Evolutionary conservation across 108 stramenopile species (phyloP).

Genomic region (Pseudonitzschia delicatissima): DNA sequence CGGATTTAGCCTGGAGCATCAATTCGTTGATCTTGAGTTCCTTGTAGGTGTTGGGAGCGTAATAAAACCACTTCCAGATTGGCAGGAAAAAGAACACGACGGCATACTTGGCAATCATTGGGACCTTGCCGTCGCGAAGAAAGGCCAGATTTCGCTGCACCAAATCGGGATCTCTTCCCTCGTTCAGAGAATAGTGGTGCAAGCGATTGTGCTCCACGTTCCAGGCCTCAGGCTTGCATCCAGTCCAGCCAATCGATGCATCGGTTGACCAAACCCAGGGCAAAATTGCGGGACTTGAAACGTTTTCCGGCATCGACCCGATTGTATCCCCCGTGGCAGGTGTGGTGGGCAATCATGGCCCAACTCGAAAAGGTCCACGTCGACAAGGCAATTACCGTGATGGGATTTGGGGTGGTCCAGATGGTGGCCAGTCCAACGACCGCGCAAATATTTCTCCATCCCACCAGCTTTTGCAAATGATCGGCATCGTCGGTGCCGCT

Average conservation of each 20-base stretch:
- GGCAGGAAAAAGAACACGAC: constrained; percentile 45
- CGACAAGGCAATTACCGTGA: constrained; percentile 58
- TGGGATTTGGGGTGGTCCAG: constrained; percentile 53
- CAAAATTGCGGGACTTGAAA: constrained; percentile 80
- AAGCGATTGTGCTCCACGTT: constrained; percentile 92
- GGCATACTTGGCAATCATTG: constrained; percentile 56
- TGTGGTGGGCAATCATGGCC: constrained; percentile 91
- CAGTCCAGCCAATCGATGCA: constrained; percentile 85
- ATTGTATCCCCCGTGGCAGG: constrained; percentile 86
- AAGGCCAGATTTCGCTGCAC: constrained; percentile 80
- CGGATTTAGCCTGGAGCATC: neutral
- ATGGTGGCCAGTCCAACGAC: constrained; percentile 25
- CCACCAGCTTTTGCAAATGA: constrained; percentile 55
- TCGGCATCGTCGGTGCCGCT: constrained; percentile 48
- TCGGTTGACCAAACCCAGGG: constrained; percentile 65
- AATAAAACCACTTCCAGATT: constrained; percentile 92
- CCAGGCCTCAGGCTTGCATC: constrained; percentile 93
- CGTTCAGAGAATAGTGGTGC: constrained; percentile 84
- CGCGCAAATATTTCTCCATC: constrained; percentile 47
- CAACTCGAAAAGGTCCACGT: constrained; percentile 72
- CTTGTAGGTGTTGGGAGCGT: constrained; percentile 91
- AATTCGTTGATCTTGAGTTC: constrained; percentile 71
- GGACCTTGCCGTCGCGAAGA: constrained; percentile 54
- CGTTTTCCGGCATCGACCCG: constrained; percentile 70
- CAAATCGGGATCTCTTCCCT: constrained; percentile 83